These are phyloP conservation scores for Kodamaea hsintzibuensis DNA, from an alignment of 805 yeast genomes.

Conservation along the genomic window DNA sequence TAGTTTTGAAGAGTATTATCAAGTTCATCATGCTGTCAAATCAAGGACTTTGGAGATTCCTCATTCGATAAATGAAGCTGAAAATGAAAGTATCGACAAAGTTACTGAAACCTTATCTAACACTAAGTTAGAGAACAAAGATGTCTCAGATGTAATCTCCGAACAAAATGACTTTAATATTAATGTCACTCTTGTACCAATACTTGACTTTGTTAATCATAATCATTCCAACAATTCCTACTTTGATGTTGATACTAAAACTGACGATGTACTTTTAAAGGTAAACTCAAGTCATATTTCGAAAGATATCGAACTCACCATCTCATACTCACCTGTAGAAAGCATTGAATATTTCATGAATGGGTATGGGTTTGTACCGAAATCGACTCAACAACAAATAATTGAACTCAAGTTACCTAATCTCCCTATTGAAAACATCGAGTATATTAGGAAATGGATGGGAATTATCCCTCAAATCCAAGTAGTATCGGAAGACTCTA, in stretches of 20 bases:
- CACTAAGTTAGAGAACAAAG: neutral
- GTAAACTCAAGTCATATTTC: constrained; percentile 1
- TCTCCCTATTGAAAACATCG: constrained; percentile 12
- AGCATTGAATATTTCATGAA: constrained; percentile 24
- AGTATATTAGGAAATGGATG: constrained; percentile 28
- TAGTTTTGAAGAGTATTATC: constrained; percentile 24
- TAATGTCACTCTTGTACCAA: constrained; percentile 61
- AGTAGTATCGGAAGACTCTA: constrained; percentile 12
- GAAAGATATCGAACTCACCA: constrained; percentile 22
- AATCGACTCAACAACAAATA: constrained; percentile 11
- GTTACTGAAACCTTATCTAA: neutral
- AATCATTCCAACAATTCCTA: constrained; percentile 48
- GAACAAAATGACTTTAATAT: constrained; percentile 42
- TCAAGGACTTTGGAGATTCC: constrained; percentile 72
- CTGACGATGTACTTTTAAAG: constrained; percentile 44
- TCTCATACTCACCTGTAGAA: constrained; percentile 26
- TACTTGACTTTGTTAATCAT: constrained; percentile 71
- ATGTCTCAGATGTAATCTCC: neutral
- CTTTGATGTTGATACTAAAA: constrained; percentile 57
- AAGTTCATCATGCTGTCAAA: constrained; percentile 47
- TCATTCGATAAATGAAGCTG: constrained; percentile 18
- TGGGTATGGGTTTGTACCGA: constrained; percentile 36
- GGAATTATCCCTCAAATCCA: constrained; percentile 30
- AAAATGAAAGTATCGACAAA: neutral
- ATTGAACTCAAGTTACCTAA: constrained; percentile 13